Evolutionary conservation across 1,284 basidiomycete genomes (phyloP).

Genomic region (Stereum hirsutum): DNA sequence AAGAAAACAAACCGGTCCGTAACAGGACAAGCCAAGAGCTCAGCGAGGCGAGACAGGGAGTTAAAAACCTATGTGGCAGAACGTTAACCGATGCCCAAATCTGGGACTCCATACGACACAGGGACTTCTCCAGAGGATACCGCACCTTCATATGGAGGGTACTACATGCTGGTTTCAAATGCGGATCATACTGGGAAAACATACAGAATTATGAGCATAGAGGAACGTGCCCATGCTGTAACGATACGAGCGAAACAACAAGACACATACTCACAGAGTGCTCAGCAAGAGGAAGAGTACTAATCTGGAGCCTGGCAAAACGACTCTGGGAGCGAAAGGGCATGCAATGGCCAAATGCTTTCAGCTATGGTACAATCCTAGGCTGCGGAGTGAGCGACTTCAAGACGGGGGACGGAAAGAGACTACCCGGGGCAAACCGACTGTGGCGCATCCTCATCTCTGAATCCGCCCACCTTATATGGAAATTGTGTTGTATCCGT

Average conservation of each 20-base stretch:
- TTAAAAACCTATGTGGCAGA: background rate
- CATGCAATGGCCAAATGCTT: background rate
- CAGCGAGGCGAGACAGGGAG: background rate
- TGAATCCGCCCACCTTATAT: constrained; percentile 1
- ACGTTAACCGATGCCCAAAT: background rate
- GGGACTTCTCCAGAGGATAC: background rate
- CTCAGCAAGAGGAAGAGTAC: background rate
- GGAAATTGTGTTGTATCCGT: background rate
- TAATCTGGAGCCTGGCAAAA: constrained; percentile 11
- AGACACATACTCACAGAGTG: constrained; percentile 14
- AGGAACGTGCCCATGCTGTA: constrained; percentile 7
- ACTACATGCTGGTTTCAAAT: background rate
- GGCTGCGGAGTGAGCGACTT: background rate
- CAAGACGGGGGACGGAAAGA: background rate
- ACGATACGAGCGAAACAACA: constrained; percentile 6
- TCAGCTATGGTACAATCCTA: constrained; percentile 8
- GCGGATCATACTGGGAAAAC: constrained; percentile 6
- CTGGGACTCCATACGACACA: constrained; percentile 6
- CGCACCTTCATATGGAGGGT: background rate
- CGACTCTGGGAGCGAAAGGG: constrained; percentile 11
- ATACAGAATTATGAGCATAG: constrained; percentile 2
- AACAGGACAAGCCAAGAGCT: background rate
- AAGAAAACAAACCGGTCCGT: background rate
- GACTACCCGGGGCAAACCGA: background rate
- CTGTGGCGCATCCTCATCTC: constrained; percentile 1